Base-by-base conservation (phyloP, 371 early-diverging fungal genomes). In the Haplosporangium sp. region DNA sequence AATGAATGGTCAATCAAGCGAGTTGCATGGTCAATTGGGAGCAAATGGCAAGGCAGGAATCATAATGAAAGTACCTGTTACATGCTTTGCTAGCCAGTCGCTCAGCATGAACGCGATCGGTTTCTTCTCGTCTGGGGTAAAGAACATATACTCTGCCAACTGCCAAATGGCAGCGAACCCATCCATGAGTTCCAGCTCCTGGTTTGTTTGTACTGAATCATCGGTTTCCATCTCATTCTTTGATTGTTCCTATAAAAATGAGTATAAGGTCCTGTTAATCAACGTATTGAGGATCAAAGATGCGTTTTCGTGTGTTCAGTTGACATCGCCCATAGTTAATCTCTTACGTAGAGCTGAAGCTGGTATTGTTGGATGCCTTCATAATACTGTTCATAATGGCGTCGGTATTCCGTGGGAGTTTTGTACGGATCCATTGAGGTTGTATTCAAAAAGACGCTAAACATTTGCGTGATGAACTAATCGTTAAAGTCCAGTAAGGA, bases 381-480 rank as follows among this genome's bases (percentile, higher is more conserved):
- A 12, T 66, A 62, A 62, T 76, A 76, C 21, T 59, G 67, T 6
- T 63, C 52, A 20, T 46, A 70, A 37, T 70, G 56, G 11, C 37
- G 48, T 18, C 38, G 45, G 50, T 70, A 76, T 20, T 13, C 48
- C 45, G 58, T 58, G 16, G 62, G 64, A 1, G 62, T 41, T 9
- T 48, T 56, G 67, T 67, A 67, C 6, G 76, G 76, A 21, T 76
- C 55, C 56, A 47, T 48, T 13, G 55, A 23, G 1, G 71, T 63
- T 18, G 62, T 64, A 21, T 70, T 62, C 18, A 62, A 21, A 21
- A 76, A 76, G 16, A 70, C 71, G 9, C 40, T 64, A 59, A 63
- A 70, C 41, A 59, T 70, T 41, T 76, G 55, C 9, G 21, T 55
- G 37, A 70, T 76, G 42, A 76, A 76, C 76, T 76, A 63, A 7